These are phyloP conservation scores for Penicillium sp. DNA, from an alignment of 2,329 filamentous ascomycete species.

Conservation along the genomic window DNA sequence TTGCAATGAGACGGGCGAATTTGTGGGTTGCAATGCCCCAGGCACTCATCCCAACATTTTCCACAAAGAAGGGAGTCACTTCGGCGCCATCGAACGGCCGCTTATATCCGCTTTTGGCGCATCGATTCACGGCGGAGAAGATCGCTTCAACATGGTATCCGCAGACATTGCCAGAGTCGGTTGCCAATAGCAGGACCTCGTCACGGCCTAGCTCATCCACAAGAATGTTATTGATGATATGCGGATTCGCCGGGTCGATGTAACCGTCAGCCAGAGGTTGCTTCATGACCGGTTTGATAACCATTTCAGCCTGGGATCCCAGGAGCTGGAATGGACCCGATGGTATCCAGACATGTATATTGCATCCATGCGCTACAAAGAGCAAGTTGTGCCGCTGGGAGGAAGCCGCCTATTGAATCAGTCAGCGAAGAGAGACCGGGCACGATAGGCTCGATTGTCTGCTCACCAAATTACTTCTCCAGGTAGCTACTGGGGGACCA, in stretches of 20 bases:
- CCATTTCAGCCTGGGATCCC: constrained; percentile 40
- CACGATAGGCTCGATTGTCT: not conserved
- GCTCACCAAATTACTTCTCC: constrained; percentile 49
- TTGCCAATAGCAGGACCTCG: constrained; percentile 68
- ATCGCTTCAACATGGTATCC: constrained; percentile 66
- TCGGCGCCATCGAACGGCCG: constrained; percentile 35
- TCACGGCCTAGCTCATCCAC: constrained; percentile 68
- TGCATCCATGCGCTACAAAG: constrained; percentile 44
- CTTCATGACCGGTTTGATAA: constrained; percentile 45
- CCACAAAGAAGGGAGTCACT: constrained; percentile 64
- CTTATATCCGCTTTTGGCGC: constrained; percentile 15
- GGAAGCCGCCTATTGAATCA: constrained; percentile 39
- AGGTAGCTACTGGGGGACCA: constrained; percentile 38
- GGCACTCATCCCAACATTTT: constrained; percentile 75
- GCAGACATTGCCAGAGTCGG: constrained; percentile 74
- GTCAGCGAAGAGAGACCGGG: constrained; percentile 5
- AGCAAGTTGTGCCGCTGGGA: constrained; percentile 51
- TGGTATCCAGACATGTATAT: constrained; percentile 50
- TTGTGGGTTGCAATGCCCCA: constrained; percentile 88
- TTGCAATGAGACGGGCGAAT: constrained; percentile 79
- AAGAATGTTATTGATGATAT: constrained; percentile 69
- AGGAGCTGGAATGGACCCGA: constrained; percentile 43
- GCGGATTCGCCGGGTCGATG: constrained; percentile 55
- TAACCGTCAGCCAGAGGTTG: constrained; percentile 52
- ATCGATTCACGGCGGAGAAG: constrained; percentile 46